Percentiles rank a stretch among this genome's conserved stretches.
Evolutionary conservation across 2,329 filamentous ascomycete species (phyloP).

Genomic region (Colletotrichum abscissum): DNA sequence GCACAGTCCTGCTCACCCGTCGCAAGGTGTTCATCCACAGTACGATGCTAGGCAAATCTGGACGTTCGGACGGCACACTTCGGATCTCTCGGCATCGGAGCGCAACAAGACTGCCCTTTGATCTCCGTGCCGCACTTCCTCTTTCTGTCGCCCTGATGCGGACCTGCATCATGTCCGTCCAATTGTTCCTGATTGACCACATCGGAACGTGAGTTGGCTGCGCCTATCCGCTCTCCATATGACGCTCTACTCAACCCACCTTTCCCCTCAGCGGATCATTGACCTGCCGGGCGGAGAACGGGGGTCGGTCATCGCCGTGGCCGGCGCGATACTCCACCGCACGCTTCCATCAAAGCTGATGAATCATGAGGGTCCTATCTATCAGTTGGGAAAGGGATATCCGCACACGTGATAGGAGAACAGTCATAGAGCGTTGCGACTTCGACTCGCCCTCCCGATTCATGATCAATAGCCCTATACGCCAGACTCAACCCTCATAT

Average conservation of each 20-base stretch:
- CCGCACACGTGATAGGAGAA: not conserved
- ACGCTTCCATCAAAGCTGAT: not conserved
- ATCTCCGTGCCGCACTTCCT: constrained; percentile 13
- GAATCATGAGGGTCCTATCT: not conserved
- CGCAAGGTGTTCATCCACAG: not conserved
- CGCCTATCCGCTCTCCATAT: not conserved
- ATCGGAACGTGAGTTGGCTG: constrained; percentile 5
- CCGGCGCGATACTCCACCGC: not conserved
- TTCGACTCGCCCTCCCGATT: not conserved
- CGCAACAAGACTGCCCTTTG: not conserved
- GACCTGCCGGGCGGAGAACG: not conserved
- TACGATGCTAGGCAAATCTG: not conserved
- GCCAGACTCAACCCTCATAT: not conserved
- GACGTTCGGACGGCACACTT: not conserved
- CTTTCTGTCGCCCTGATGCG: constrained; percentile 1
- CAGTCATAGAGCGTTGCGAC: not conserved
- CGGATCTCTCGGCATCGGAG: constrained; percentile 28
- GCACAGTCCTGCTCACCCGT: not conserved
- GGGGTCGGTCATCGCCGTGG: not conserved
- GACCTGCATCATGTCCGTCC: constrained; percentile 30
- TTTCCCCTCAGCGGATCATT: not conserved
- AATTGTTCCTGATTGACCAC: constrained; percentile 18
- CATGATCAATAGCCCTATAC: not conserved
- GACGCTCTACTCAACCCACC: constrained; percentile 3
- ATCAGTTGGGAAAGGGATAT: not conserved